phyloP scores from a whole-genome alignment of 163 green algal genomes.

The Coccomyxa subellipsoidea region DNA sequence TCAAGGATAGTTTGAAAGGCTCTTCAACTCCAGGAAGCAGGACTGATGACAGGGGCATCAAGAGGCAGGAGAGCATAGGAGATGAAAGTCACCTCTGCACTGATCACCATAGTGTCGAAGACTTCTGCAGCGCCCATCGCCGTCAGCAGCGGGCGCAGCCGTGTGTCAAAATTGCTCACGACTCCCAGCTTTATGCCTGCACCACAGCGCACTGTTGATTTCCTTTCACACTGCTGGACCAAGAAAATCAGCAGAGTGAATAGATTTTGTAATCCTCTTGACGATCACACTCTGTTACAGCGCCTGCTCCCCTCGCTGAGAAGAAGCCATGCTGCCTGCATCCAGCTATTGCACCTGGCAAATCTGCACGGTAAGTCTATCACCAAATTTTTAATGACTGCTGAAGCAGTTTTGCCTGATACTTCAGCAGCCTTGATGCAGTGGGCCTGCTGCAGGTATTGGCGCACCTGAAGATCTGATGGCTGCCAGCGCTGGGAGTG shows the following conservation, averaged over 20 bases:
- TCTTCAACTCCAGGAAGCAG: neutral
- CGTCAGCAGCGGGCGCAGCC: slow-evolving; percentile 66
- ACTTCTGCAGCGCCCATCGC: slow-evolving; percentile 49
- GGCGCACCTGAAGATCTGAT: slow-evolving; percentile 28
- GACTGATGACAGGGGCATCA: neutral
- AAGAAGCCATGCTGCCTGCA: too few relatives aligned
- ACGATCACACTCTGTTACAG: too few relatives aligned
- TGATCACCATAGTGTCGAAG: slow-evolving; percentile 77
- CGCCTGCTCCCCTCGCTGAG: too few relatives aligned
- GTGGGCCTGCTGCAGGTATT: too few relatives aligned
- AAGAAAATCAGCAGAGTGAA: too few relatives aligned
- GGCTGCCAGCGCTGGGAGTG: slow-evolving; percentile 38
- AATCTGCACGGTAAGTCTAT: too few relatives aligned
- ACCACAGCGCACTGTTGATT: neutral
- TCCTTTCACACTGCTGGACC: too few relatives aligned
- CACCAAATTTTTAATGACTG: too few relatives aligned
- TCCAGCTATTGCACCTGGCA: too few relatives aligned
- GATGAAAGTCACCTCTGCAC: neutral
- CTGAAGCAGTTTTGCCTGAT: too few relatives aligned
- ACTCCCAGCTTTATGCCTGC: slow-evolving; percentile 68
- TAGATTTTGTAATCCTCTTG: too few relatives aligned
- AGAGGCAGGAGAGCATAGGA: neutral
- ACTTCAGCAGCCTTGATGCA: too few relatives aligned
- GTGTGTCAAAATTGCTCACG: slow-evolving; percentile 89
- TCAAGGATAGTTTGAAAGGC: neutral